These are phyloP conservation scores for Plicaturopsis crispa DNA, from an alignment of 768 basidiomycete species.

Conservation along the genomic window DNA sequence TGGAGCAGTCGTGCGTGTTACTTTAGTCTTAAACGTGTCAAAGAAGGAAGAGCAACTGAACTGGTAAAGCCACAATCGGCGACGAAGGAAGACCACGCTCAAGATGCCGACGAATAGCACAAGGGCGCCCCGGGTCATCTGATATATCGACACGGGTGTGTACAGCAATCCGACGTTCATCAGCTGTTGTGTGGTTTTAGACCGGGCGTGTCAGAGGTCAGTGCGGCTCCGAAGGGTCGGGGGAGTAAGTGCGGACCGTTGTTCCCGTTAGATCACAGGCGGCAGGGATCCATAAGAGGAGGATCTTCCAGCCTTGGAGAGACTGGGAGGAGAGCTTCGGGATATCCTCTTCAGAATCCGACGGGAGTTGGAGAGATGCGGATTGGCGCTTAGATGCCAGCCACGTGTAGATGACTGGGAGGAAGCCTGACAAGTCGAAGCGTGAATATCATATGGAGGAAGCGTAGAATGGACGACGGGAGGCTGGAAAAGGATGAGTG, in stretches of 20 bases:
- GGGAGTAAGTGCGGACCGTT: conserved; percentile 49
- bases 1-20: conserved; percentile 18
- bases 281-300: conserved; percentile 85
- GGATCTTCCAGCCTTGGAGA: conserved; percentile 60
- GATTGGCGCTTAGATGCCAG: conserved; percentile 37
- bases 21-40: conserved; percentile 5
- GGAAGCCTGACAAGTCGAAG: conserved; percentile 51
- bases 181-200: conserved; percentile 29
- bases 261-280: conserved; percentile 87
- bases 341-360: conserved; percentile 39
- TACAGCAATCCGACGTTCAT: conserved; percentile 97
- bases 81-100: conserved; percentile 84
- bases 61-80: conserved; percentile 86
- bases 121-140: conserved; percentile 91
- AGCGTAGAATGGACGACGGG: conserved; percentile 2
- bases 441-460: conserved; percentile 5
- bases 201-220: conserved; percentile 7
- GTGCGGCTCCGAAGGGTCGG: too few relatives aligned
- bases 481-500: conserved; percentile 14
- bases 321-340: conserved; percentile 26
- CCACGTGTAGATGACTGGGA: conserved; percentile 75
- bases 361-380: conserved; percentile 47
- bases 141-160: conserved; percentile 95
- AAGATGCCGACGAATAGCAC: conserved; percentile 91
- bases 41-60: conserved; percentile 22